Base-by-base conservation (phyloP, 176 grass and related monocot species). In the Panicum miliaceum region DNA sequence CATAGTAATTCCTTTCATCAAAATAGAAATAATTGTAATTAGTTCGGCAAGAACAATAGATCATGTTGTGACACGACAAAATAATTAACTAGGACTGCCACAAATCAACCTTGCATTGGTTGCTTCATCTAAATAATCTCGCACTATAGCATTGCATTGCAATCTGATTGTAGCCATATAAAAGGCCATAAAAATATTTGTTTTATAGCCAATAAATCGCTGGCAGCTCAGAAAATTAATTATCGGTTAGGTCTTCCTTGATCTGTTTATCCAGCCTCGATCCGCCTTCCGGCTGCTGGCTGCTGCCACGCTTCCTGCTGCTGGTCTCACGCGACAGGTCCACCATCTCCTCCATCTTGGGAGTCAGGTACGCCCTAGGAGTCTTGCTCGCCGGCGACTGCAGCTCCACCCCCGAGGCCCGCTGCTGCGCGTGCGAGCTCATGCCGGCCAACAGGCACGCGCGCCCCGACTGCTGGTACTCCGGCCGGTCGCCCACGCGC, bases 371-470 rank as follows among this genome's bases (percentile, higher is more conserved):
- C 41, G 42, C 68, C 41, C 68, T 71, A 6, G 5, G 3, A 11
- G 57, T 4, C n/a, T 59, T 59, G 22, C 57, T 22, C 57, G n/a
- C 57, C 57, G 57, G 1, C 20, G 7, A 7, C 54, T n/a, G 54
- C 22, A 72, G 42, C 70, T 73, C 43, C 43, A 73, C 25, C 14
- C 45, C 48, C 2, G 70, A 4, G 0, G 70, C 70, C 1, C 87
- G 81, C 76, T 89, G 87, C 62, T 52, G 81, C 38, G 6, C 7
- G 19, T 91, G 81, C 38, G 89, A 47, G 73, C 69, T 91, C 47
- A 91, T 65, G 69, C 85, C 76, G 1, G 77, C 70, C 22, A 91
- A 46, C 50, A 86, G 16, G 45, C 61, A 91, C 53, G 86, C 86
- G 14, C 86, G 66, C n/a, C 85, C 90, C 0, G 69, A 34, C 62